Conservation (phyloP, 768 basidiomycete species). For the Guyanaporus albipodus region DNA sequence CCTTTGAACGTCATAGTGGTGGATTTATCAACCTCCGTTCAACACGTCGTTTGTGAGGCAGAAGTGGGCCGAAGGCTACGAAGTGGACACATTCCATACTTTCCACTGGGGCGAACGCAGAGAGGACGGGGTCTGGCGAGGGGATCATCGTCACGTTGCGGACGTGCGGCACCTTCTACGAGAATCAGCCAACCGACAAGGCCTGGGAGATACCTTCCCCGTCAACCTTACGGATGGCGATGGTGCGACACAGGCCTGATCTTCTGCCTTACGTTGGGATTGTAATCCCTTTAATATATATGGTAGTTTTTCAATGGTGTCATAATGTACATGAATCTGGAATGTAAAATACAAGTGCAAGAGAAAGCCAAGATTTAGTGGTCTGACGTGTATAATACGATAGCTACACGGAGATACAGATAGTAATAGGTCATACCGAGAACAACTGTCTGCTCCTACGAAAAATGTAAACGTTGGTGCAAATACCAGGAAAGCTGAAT, state of each 20-base stretch:
- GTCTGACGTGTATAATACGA: neutral
- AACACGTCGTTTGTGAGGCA: conserved; percentile 43
- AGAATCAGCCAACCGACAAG: conserved; percentile 40
- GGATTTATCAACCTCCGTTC: conserved; percentile 46
- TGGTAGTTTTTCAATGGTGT: too few species aligned
- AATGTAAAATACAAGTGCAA: neutral
- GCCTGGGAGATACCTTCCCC: conserved; percentile 26
- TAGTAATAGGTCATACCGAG: conserved; percentile 4
- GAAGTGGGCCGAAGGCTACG: conserved; percentile 43
- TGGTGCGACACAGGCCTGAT: neutral
- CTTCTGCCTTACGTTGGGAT: neutral
- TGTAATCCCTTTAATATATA: too few species aligned
- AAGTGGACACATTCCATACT: conserved; percentile 50
- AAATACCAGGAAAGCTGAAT: conserved; percentile 26
- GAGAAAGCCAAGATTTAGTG: neutral
- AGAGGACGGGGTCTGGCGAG: conserved; percentile 34
- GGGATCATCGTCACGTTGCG: conserved; percentile 31
- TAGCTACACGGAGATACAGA: neutral
- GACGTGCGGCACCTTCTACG: conserved; percentile 35
- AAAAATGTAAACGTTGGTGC: conserved; percentile 24
- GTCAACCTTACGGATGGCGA: neutral
- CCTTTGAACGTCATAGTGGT: conserved; percentile 32
- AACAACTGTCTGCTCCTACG: conserved; percentile 7
- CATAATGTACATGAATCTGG: neutral
- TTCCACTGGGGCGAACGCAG: conserved; percentile 46